These are phyloP conservation scores for Pseudopediastrum boryanum DNA, from an alignment of 139 green algal genomes.

Conservation along the genomic window DNA sequence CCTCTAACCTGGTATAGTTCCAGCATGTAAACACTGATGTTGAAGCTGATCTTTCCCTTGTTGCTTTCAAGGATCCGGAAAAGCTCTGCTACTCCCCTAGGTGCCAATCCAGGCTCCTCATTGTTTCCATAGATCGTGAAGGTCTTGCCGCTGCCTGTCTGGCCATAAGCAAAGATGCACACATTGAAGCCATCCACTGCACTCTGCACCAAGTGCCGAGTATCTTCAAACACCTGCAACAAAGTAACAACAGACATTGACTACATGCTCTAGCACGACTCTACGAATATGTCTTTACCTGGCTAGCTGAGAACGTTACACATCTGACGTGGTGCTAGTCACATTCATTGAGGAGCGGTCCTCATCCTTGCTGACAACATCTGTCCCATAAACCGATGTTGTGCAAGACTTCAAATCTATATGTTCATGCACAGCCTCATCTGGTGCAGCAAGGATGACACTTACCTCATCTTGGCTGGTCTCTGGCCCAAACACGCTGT, in stretches of 20 bases:
- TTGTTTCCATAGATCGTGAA: constrained; percentile 90
- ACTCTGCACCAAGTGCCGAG: constrained; percentile 93
- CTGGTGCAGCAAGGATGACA: too few species aligned
- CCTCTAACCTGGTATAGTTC: constrained; percentile 93
- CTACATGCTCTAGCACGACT: too few species aligned
- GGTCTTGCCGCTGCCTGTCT: constrained; percentile 86
- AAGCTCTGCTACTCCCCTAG: constrained; percentile 88
- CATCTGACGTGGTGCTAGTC: too few species aligned
- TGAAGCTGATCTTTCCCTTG: constrained; percentile 82
- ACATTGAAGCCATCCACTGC: constrained; percentile 93
- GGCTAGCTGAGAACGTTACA: too few species aligned
- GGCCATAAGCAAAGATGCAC: constrained; percentile 89
- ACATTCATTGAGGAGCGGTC: too few species aligned
- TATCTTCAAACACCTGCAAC: constrained; percentile 96
- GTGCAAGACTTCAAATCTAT: too few species aligned
- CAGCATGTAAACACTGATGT: constrained; percentile 91
- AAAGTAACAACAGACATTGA: not conserved
- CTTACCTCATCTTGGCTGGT: too few species aligned
- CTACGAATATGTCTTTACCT: too few species aligned
- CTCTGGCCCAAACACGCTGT: constrained; percentile 58
- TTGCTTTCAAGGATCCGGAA: constrained; percentile 59
- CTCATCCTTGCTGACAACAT: too few species aligned
- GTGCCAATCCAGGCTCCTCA: constrained; percentile 80
- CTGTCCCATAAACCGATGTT: too few species aligned
- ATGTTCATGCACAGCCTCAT: too few species aligned